Evolutionary conservation across 169 alveolate species (phyloP).

Genomic region (Plasmodium sp.): DNA sequence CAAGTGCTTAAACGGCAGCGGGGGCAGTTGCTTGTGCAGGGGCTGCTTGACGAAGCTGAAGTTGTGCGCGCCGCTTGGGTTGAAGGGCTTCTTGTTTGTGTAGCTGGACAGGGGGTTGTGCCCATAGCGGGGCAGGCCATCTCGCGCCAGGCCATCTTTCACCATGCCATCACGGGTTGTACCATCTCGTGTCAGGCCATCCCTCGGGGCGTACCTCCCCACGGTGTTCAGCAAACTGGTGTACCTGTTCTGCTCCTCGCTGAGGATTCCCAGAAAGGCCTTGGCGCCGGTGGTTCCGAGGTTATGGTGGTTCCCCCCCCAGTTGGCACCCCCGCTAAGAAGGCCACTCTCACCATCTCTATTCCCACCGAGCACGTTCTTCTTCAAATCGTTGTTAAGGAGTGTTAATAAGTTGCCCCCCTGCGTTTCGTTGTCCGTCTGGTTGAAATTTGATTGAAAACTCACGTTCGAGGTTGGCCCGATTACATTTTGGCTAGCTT

Average conservation of each 20-base stretch:
- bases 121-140: not conserved
- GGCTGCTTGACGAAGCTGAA: not conserved
- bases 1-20: not conserved
- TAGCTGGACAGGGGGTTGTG: not conserved
- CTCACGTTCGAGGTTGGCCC: not conserved
- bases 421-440: not conserved
- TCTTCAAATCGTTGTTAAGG: not conserved
- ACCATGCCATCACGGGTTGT: not conserved
- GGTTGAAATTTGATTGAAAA: not conserved
- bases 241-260: not conserved
- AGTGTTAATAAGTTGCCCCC: not conserved
- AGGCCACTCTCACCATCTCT: not conserved
- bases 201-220: conserved; percentile 1
- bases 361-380: not conserved
- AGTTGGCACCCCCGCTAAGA: not conserved
- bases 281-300: not conserved
- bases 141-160: too few relatives aligned
- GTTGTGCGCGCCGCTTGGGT: not conserved
- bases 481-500: not conserved
- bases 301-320: not conserved
- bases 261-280: not conserved
- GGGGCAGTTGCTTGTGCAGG: not conserved
- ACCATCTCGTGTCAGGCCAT: not conserved
- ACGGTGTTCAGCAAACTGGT: not conserved
- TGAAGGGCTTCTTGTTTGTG: not conserved